Evolutionary conservation across 192 early-diverging fungal genomes (phyloP).

Genomic region (Coemansia sp.): DNA sequence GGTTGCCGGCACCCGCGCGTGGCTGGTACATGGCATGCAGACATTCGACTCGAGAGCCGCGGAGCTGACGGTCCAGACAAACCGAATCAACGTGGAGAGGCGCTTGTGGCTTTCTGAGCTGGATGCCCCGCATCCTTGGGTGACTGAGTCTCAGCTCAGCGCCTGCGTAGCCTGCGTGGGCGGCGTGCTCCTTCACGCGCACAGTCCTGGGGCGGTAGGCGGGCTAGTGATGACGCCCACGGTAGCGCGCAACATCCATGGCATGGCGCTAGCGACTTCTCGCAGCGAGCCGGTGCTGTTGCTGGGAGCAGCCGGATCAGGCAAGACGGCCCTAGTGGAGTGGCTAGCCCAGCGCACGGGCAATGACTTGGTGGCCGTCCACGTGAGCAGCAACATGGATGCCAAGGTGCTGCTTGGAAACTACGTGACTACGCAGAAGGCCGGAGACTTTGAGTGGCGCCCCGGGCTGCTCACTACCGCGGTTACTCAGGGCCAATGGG

Average conservation of each 20-base stretch:
- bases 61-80: conserved; percentile 9
- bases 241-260: conserved; percentile 71
- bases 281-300: conserved; percentile 84
- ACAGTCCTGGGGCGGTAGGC: conserved; percentile 10
- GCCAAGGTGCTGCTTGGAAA: conserved; percentile 93
- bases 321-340: conserved; percentile 90
- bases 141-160: conserved; percentile 21
- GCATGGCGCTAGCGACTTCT: conserved; percentile 81
- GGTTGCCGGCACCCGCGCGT: conserved; percentile 18
- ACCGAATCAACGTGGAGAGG: neutral
- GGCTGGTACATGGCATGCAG: conserved; percentile 30
- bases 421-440: conserved; percentile 87
- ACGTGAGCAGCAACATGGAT: conserved; percentile 95
- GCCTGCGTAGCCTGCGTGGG: conserved; percentile 39
- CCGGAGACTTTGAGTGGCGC: conserved; percentile 95
- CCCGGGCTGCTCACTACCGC: conserved; percentile 90
- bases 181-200: conserved; percentile 48
- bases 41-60: conserved; percentile 9
- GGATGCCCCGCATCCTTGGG: conserved; percentile 12
- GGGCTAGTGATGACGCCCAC: conserved; percentile 75
- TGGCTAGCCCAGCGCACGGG: conserved; percentile 79
- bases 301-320: conserved; percentile 78
- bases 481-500: conserved; percentile 87
- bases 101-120: conserved; percentile 12
- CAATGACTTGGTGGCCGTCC: conserved; percentile 84